phyloP scores from a whole-genome alignment of 495 filamentous ascomycete species.

The Xylaria grammica region DNA sequence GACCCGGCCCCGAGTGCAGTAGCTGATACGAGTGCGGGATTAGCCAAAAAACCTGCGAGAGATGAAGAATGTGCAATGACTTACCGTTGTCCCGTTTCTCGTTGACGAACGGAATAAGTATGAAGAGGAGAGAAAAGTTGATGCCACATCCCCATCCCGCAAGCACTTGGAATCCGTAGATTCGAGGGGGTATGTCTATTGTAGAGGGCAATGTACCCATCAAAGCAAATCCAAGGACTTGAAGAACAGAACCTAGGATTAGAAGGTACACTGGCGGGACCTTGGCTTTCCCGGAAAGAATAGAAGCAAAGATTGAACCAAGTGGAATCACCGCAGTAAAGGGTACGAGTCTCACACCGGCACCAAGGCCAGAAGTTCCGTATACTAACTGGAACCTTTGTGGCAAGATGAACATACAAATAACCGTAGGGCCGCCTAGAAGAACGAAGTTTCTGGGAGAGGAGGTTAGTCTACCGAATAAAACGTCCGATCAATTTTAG shows the following conservation, averaged over 20 bases:
- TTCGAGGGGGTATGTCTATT: slow-evolving; percentile 24
- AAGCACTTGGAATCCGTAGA: slow-evolving; percentile 42
- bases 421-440: slow-evolving; percentile 26
- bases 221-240: slow-evolving; percentile 25
- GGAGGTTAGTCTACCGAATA: too few relatives aligned
- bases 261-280: slow-evolving; percentile 23
- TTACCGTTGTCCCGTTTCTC: slow-evolving; percentile 22
- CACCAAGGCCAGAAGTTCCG: slow-evolving; percentile 35
- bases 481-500: background rate
- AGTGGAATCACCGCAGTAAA: slow-evolving; percentile 41
- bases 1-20: slow-evolving; percentile 23
- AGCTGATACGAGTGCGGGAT: background rate
- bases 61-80: background rate
- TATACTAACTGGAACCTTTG: slow-evolving; percentile 55
- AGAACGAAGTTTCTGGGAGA: slow-evolving; percentile 17
- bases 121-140: slow-evolving; percentile 23
- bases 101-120: slow-evolving; percentile 20
- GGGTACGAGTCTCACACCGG: slow-evolving; percentile 58
- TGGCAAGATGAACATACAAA: slow-evolving; percentile 51
- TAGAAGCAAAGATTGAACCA: slow-evolving; percentile 39
- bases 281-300: slow-evolving; percentile 31
- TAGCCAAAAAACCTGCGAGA: background rate
- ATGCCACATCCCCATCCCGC: slow-evolving; percentile 40
- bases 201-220: slow-evolving; percentile 13
- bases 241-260: slow-evolving; percentile 11